Base-by-base conservation (phyloP, 352 stramenopile genomes). In the Globisporangium emineosum region DNA sequence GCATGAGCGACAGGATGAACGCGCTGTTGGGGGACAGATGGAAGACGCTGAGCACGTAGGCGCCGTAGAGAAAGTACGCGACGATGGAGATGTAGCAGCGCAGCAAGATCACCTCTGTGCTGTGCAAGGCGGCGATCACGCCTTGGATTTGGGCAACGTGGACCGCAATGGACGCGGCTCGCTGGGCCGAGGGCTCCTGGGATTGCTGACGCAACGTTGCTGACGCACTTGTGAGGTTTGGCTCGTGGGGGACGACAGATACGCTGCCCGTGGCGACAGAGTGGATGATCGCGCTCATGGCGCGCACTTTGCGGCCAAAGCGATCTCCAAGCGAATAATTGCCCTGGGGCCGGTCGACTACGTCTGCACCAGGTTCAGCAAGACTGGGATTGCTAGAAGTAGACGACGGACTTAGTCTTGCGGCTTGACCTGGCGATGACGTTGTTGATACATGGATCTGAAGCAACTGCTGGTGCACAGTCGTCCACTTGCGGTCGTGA, bases 41-140 rank as follows among this genome's bases (percentile, higher is more conserved):
- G 0, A 73, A 75, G 0, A 73, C 58, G 2, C 13, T 23, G 6
- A 37, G 25, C 5, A 23, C 12, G 2, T 35, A 52, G 60, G 23
- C 62, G 68, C 72, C 72, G 49, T 79, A 79, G 40, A 77, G 72
- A 5, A 67, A 4, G 33, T 70, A 67, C 42, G 67, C 68, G 27
- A 51, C 61, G 45, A 77, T 71, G 8, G 69, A 75, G 21, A 67
- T 63, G 64, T 77, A 79, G 12, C 69, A 77, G 25, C 67, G 69
- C 7, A 79, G 65, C 45, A 79, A 27, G 13, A 77, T 61, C 54
- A 79, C 65, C 30, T 79, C 72, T 0, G 66, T 73, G 12, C 74
- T 65, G 50, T 77, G 67, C 8, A 75, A 12, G 25, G 66, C 57
- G 3, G 54, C 52, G 6, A 59, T 63, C 5, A 74, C 47, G 2